Percentiles rank a stretch among this genome's conserved stretches.
Evolutionary conservation across 306 rosid species (phyloP).

Genomic region (Hippophae gyantsensis): DNA sequence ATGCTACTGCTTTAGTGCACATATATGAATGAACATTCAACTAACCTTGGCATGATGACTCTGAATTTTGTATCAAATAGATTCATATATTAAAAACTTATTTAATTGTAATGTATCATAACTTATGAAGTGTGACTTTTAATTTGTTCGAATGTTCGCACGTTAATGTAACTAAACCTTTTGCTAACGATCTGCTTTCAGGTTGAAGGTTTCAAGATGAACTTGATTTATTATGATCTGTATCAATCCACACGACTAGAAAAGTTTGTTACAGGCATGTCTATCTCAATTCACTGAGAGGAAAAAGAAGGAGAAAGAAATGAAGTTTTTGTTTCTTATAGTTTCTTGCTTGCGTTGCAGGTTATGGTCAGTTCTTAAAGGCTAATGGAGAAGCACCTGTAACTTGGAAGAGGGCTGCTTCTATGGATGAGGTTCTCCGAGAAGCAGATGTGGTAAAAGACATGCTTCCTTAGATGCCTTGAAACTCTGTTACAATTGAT

Average conservation of each 20-base stretch:
- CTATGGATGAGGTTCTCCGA: slow-evolving; percentile 92
- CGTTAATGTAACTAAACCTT: slow-evolving; percentile 3
- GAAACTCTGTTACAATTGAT: background rate
- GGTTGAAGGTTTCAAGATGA: slow-evolving; percentile 99
- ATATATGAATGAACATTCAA: background rate
- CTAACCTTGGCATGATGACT: background rate
- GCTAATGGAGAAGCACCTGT: slow-evolving; percentile 87
- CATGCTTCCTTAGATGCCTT: background rate
- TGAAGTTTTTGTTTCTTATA: slow-evolving; percentile 15
- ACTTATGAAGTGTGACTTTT: background rate
- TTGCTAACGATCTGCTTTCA: slow-evolving; percentile 19
- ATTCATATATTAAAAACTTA: background rate
- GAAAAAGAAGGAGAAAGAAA: background rate
- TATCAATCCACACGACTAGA: slow-evolving; percentile 90
- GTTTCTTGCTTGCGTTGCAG: slow-evolving; percentile 36
- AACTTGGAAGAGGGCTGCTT: slow-evolving; percentile 86
- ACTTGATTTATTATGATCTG: slow-evolving; percentile 87
- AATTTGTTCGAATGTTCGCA: background rate
- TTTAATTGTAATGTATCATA: background rate
- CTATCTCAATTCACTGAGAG: slow-evolving; percentile 8
- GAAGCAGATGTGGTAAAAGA: slow-evolving; percentile 76
- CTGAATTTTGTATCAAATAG: background rate
- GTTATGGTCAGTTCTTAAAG: slow-evolving; percentile 69
- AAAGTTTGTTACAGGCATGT: slow-evolving; percentile 91
- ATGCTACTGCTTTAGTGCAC: background rate